phyloP scores from a whole-genome alignment of 108 stramenopile genomes.

The Cyclostephanos invisitatus region DNA sequence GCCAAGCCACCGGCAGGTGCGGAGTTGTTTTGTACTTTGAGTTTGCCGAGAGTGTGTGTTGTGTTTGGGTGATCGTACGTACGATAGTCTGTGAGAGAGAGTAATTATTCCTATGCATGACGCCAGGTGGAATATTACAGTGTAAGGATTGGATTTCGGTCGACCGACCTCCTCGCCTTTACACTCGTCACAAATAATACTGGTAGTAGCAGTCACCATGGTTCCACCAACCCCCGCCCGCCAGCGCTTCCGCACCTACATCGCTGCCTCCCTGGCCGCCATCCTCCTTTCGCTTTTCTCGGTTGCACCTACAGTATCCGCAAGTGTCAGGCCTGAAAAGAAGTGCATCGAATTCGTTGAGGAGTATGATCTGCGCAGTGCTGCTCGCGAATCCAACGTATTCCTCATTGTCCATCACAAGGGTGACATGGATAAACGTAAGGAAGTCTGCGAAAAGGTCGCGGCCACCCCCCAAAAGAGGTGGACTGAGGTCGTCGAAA shows the following conservation, averaged over 20 bases:
- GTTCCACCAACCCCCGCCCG: neutral
- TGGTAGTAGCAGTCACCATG: neutral
- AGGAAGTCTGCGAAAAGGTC: conserved; percentile 39
- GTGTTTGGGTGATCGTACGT: too few species aligned
- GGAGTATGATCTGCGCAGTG: conserved; percentile 44
- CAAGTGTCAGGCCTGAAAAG: conserved; percentile 14
- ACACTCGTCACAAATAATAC: too few species aligned
- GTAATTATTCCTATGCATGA: too few species aligned
- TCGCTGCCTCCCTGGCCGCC: conserved; percentile 35
- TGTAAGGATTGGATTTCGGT: too few species aligned
- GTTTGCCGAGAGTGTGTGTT: too few species aligned
- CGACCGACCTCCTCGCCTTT: too few species aligned
- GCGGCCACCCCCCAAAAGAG: conserved; percentile 26
- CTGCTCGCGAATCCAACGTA: conserved; percentile 40
- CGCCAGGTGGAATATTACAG: too few species aligned
- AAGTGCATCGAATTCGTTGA: conserved; percentile 37
- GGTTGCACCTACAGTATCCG: conserved; percentile 29
- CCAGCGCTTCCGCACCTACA: conserved; percentile 20
- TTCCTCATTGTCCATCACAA: conserved; percentile 36
- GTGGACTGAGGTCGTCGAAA: neutral
- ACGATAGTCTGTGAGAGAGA: too few species aligned
- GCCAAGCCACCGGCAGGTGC: too few species aligned
- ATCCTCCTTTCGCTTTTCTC: conserved; percentile 18
- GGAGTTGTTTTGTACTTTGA: too few species aligned
- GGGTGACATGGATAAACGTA: conserved; percentile 10